Conservation (phyloP, 2,329 filamentous ascomycete genomes). For the Colletotrichum cordylinicola region DNA sequence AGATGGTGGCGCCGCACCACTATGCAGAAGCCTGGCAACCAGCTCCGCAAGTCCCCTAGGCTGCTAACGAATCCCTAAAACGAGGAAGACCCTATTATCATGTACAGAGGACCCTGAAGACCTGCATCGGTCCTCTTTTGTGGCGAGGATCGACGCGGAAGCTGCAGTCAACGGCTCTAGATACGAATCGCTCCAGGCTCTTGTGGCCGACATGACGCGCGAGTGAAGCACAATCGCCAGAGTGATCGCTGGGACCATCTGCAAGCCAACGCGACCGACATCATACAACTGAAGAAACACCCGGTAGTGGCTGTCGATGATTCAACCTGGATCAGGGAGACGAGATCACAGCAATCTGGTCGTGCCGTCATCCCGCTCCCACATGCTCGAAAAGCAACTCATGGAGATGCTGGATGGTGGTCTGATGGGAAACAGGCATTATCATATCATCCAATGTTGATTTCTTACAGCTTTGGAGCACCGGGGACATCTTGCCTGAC, state of each 20-base stretch:
- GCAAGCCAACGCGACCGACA: background rate
- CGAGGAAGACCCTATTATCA: background rate
- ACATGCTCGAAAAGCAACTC: background rate
- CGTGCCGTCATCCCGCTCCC: background rate
- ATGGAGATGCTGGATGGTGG: background rate
- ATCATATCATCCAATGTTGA: constrained; percentile 19
- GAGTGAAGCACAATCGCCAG: background rate
- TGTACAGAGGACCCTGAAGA: constrained; percentile 6
- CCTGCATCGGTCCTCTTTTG: background rate
- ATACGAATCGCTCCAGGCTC: background rate
- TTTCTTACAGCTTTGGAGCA: constrained; percentile 20
- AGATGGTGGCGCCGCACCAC: background rate
- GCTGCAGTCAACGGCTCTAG: background rate
- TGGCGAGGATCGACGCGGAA: constrained; percentile 2
- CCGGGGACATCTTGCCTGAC: constrained; percentile 13
- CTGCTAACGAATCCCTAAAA: background rate
- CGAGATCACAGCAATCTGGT: background rate
- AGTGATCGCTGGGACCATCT: background rate
- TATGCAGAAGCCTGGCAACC: background rate
- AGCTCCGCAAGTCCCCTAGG: background rate
- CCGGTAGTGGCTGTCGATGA: background rate
- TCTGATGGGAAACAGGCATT: constrained; percentile 9
- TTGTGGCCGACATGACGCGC: background rate
- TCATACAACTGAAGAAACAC: background rate
- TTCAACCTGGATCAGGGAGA: background rate